Percentiles rank a stretch among this genome's conserved stretches.
These are phyloP conservation scores for Hymenoscyphus occultus DNA, from an alignment of 2,329 filamentous ascomycete species.

Conservation along the genomic window DNA sequence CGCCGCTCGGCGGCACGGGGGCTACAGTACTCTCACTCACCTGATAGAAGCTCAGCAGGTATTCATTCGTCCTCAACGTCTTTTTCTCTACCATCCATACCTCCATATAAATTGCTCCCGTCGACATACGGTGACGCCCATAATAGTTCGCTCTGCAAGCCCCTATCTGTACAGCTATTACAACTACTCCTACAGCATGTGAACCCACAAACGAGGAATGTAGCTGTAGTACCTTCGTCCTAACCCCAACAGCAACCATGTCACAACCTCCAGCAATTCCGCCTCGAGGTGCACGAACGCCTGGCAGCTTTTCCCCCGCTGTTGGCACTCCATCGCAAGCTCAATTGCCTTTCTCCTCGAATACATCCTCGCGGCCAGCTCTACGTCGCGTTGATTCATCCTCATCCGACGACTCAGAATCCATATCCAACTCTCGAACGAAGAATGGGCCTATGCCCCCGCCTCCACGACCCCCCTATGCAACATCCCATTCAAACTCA, in stretches of 20 bases:
- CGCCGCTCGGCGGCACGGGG: no score
- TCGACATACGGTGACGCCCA: neutral
- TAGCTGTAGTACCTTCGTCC: neutral
- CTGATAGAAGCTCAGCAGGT: no score
- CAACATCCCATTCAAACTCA: constrained; percentile 47
- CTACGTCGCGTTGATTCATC: constrained; percentile 47
- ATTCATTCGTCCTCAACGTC: no score
- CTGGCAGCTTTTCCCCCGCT: constrained; percentile 36
- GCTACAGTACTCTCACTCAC: no score
- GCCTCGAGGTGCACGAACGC: constrained; percentile 29
- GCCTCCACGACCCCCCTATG: constrained; percentile 49
- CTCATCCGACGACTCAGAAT: constrained; percentile 43
- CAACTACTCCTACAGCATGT: constrained; percentile 18
- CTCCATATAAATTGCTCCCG: no score
- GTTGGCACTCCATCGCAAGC: constrained; percentile 28
- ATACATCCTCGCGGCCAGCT: constrained; percentile 39
- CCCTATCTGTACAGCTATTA: constrained; percentile 9
- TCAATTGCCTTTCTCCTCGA: constrained; percentile 14
- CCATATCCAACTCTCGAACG: constrained; percentile 47
- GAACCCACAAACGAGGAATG: constrained; percentile 20
- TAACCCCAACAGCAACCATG: constrained; percentile 21
- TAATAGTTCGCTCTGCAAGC: neutral
- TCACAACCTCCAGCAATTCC: constrained; percentile 25
- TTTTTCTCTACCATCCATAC: no score
- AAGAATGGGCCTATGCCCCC: constrained; percentile 32